These are phyloP conservation scores for Zygnema cylindricum DNA, from an alignment of 139 green algal genomes.

Conservation along the genomic window DNA sequence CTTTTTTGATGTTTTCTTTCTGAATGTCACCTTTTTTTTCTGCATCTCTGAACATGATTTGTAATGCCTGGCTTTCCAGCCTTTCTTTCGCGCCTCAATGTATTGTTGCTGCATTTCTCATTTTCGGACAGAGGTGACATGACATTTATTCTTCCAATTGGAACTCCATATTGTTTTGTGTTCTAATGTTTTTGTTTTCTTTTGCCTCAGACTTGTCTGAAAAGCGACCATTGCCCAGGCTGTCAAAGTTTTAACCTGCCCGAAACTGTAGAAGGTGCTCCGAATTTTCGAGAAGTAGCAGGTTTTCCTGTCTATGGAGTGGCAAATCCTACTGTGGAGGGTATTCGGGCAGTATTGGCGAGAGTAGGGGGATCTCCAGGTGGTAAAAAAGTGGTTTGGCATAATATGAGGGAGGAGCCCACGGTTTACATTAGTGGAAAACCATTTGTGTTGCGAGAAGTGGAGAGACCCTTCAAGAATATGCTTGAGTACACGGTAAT, in stretches of 20 bases:
- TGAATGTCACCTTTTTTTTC: too few relatives aligned
- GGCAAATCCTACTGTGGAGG: constrained; percentile 86
- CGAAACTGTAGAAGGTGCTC: constrained; percentile 66
- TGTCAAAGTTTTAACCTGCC: constrained; percentile 69
- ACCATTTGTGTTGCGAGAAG: constrained; percentile 92
- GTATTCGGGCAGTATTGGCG: constrained; percentile 77
- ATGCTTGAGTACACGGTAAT: constrained; percentile 85
- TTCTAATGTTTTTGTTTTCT: neutral
- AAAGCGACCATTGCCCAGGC: constrained; percentile 86
- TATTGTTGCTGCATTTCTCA: neutral
- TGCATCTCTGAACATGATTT: too few relatives aligned
- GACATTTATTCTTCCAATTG: neutral
- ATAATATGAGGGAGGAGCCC: constrained; percentile 95
- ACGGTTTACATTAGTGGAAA: constrained; percentile 92
- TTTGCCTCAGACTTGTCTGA: constrained; percentile 81
- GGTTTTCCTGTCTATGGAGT: constrained; percentile 81
- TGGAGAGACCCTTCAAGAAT: constrained; percentile 89
- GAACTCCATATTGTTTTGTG: neutral
- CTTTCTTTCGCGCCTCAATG: too few relatives aligned
- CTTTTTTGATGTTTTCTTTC: too few relatives aligned
- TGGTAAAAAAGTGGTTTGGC: constrained; percentile 73
- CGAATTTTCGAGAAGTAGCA: constrained; percentile 79
- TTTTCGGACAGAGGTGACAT: neutral
- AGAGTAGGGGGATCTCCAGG: constrained; percentile 34
- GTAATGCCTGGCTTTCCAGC: too few relatives aligned